Conservation (phyloP, 495 filamentous ascomycete species). For the Tuber brumale region DNA sequence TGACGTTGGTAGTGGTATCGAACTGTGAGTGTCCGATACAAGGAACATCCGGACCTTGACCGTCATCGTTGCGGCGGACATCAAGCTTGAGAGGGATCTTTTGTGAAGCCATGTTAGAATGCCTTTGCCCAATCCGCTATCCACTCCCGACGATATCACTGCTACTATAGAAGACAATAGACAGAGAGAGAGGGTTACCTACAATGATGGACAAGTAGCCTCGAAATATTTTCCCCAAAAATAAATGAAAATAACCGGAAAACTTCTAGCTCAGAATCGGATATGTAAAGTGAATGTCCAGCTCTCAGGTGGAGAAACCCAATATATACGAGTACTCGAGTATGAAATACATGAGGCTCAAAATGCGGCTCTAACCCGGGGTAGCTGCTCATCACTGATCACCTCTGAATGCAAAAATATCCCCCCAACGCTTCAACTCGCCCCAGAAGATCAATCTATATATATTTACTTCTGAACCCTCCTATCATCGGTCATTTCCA, state of each 20-base stretch:
- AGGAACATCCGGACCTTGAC: conserved; percentile 18
- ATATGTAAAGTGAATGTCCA: not conserved
- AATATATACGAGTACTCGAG: not conserved
- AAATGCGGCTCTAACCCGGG: conserved; percentile 5
- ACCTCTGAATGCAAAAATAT: not conserved
- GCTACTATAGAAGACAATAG: not conserved
- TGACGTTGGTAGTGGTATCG: not conserved
- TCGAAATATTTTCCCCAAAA: not conserved
- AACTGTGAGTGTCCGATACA: conserved; percentile 21
- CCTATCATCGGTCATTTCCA: not conserved
- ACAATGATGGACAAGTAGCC: not conserved
- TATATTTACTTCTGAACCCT: not conserved
- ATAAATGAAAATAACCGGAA: not conserved
- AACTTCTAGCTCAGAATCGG: not conserved
- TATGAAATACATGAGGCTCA: conserved; percentile 6
- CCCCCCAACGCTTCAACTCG: not conserved
- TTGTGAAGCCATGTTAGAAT: not conserved
- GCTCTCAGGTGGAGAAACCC: not conserved
- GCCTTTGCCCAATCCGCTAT: not conserved
- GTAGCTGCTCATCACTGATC: not conserved
- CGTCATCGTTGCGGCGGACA: not conserved
- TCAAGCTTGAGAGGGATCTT: not conserved
- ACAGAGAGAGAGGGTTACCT: not conserved
- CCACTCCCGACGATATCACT: not conserved
- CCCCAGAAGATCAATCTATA: not conserved